Evolutionary conservation across 73 alveolate species (phyloP), one percentile per base, ranked within the genome.

Genomic region (Paramecium sexaurelia): DNA sequence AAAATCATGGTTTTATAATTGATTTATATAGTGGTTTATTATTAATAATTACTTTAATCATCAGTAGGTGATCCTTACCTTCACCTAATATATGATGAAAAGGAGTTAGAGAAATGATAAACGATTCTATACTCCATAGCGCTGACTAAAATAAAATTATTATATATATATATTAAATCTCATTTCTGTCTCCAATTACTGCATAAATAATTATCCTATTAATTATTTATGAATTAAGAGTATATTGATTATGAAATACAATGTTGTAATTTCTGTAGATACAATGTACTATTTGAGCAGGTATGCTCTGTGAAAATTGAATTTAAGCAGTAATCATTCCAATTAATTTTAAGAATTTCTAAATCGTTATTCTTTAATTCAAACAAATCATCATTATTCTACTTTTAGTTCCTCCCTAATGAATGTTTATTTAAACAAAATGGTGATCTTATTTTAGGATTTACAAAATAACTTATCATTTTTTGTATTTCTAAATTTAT

Each of bases 61-160:
- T 78, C 90, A 78, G 90, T 78, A 78, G 90, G 90, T 78, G 55
- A 78, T 78, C 90, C 90, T 78, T 78, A 78, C 90, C 90, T 78
- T 78, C 90, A 78, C 43, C 40, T 29, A 78, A 26, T 24, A 78
- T 27, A 78, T 78, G 90, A 78, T 78, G 90, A 78, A 29, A 40
- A 29, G 86, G 86, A 71, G 86, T 37, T 71, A 71, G 86, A 71
- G 32, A 71, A 37, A 71, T 71, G 86, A 71, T 71, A 11, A 33
- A 71, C 45, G 83, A 61, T 61, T 61, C 27, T 26, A n/a, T 8
- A 26, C 83, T 61, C 83, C 83, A 61, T 24, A 29, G 39, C 43
- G 83, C 83, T 61, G 83, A 61, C 83, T 61, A n/a, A 51, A 51
- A 51, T 47, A 47, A 47, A 45, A 47, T 47, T 47, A 26, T 1